Evolutionary conservation across 2,329 filamentous ascomycete species (phyloP).

Genomic region (Colletotrichum liriopes): DNA sequence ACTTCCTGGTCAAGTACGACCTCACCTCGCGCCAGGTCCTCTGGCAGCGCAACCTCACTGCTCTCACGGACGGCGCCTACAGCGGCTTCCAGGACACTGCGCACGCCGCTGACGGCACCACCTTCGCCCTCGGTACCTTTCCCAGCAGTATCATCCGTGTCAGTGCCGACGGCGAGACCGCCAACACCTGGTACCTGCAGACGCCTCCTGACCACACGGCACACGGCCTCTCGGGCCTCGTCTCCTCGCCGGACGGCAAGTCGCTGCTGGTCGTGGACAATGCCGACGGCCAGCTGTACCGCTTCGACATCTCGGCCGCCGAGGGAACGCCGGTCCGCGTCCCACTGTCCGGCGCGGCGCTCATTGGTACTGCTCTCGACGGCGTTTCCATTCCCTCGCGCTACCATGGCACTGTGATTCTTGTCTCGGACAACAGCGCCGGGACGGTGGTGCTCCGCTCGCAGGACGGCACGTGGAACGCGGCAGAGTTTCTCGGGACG

Average conservation of each 20-base stretch:
- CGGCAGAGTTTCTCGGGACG: conserved; percentile 53
- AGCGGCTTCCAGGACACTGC: conserved; percentile 59
- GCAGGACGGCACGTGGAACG: conserved; percentile 52
- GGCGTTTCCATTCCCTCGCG: conserved; percentile 53
- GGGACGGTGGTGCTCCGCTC: conserved; percentile 58
- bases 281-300: conserved; percentile 52
- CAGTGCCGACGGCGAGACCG: conserved; percentile 48
- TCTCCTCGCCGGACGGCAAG: conserved; percentile 34
- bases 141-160: conserved; percentile 55
- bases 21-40: conserved; percentile 45
- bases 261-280: conserved; percentile 52
- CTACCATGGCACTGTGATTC: conserved; percentile 53
- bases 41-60: conserved; percentile 54
- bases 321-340: conserved; percentile 7
- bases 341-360: conserved; percentile 19
- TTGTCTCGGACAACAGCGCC: conserved; percentile 50
- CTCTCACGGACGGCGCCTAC: conserved; percentile 49
- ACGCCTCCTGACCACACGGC: conserved; percentile 48
- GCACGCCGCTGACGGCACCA: conserved; percentile 53
- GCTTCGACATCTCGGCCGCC: conserved; percentile 51
- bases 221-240: conserved; percentile 37
- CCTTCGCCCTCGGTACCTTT: conserved; percentile 56
- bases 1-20: conserved; percentile 56
- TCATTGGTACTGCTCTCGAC: conserved; percentile 43
- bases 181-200: conserved; percentile 52